These are phyloP conservation scores for Ceratocystiopsis sp. DNA, from an alignment of 2,329 filamentous ascomycete species.

Conservation along the genomic window DNA sequence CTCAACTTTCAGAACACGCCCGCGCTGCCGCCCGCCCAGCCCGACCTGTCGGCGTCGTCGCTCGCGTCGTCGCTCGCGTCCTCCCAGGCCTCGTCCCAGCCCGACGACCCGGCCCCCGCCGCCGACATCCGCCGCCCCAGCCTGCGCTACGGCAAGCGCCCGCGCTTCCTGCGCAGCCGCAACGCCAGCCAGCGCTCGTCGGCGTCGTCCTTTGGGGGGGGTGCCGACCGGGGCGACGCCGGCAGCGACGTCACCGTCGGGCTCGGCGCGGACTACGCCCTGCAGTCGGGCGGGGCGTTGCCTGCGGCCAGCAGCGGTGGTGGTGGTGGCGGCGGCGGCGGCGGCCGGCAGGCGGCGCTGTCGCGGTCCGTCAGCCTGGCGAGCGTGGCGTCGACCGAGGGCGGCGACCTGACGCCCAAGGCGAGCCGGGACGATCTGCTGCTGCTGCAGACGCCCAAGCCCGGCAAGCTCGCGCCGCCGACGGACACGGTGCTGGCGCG, in stretches of 20 bases:
- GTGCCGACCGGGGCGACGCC: conserved; percentile 22
- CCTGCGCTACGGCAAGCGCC: conserved; percentile 28
- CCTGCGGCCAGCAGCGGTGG: no score
- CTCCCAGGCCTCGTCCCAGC: no score
- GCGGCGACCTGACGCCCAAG: conserved; percentile 3
- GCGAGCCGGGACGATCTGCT: conserved; percentile 29
- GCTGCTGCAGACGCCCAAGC: conserved; percentile 53
- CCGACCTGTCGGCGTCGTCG: no score
- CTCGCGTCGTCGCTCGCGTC: no score
- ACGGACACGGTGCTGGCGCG: conserved; percentile 81
- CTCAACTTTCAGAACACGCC: no score
- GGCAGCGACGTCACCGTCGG: conserved; percentile 60
- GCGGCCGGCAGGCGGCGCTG: conserved; percentile 34
- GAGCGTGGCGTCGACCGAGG: conserved; percentile 60
- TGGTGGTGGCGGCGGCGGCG: conserved; percentile 20
- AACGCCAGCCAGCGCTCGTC: conserved; percentile 43
- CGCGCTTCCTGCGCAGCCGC: conserved; percentile 41
- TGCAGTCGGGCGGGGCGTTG: conserved; percentile 64
- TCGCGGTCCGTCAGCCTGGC: conserved; percentile 71
- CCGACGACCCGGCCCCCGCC: no score
- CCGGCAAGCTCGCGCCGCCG: conserved; percentile 37
- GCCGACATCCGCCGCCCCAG: conserved; percentile 25
- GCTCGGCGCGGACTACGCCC: conserved; percentile 54
- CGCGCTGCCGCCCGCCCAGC: no score
- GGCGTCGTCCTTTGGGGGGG: conserved; percentile 34